Conservation (phyloP, 352 stramenopile species). For the Pythium phragmitis region DNA sequence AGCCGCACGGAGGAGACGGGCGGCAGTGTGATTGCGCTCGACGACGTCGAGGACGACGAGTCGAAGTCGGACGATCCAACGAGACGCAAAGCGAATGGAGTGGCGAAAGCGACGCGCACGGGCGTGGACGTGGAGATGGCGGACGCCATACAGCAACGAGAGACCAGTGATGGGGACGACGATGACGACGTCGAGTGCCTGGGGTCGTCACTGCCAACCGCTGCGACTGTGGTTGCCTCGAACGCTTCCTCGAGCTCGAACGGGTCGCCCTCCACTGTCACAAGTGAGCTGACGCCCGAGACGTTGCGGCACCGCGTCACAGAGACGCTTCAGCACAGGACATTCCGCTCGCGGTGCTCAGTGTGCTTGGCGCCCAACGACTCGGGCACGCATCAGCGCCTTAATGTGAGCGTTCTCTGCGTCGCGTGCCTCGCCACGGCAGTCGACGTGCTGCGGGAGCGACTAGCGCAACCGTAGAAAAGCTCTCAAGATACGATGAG, state of each 20-base stretch:
- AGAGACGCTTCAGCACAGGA: not conserved
- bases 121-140: conserved; percentile 6
- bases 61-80: not conserved
- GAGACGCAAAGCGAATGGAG: not conserved
- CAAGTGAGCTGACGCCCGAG: not conserved
- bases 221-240: not conserved
- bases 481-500: not conserved
- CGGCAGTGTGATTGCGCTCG: not conserved
- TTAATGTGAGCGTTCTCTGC: conserved; percentile 8
- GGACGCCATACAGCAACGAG: not conserved
- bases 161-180: not conserved
- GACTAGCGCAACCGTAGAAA: not conserved
- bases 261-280: not conserved
- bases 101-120: not conserved
- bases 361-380: conserved; percentile 10
- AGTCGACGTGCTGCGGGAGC: not conserved
- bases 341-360: not conserved
- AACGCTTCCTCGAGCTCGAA: not conserved
- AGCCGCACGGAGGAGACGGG: not conserved
- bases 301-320: not conserved
- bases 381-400: conserved; percentile 15
- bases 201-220: conserved; percentile 1
- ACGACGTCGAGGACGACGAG: conserved; percentile 7
- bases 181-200: conserved; percentile 27
- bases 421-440: conserved; percentile 5